Evolutionary conservation across 1,139 yeast species (phyloP).

Genomic region (Yamadazyma oceani): DNA sequence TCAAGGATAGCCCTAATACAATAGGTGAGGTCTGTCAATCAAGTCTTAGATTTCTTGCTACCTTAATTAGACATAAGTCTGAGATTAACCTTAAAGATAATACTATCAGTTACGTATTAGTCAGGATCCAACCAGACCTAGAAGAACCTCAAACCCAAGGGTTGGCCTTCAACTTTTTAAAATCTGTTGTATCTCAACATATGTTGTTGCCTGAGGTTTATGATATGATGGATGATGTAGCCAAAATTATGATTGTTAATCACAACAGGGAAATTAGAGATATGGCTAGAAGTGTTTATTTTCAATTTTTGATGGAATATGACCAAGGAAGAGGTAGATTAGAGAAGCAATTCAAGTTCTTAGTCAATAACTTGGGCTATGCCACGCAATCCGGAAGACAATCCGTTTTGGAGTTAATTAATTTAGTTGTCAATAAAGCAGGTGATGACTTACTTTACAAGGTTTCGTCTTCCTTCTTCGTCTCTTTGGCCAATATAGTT

Average conservation of each 20-base stretch:
- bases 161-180: slow-evolving; percentile 79
- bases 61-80: slow-evolving; percentile 68
- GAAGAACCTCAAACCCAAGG: slow-evolving; percentile 92
- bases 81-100: slow-evolving; percentile 67
- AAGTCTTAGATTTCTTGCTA: slow-evolving; percentile 70
- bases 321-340: slow-evolving; percentile 90
- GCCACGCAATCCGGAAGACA: slow-evolving; percentile 87
- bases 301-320: slow-evolving; percentile 87
- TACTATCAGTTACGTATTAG: slow-evolving; percentile 73
- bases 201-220: slow-evolving; percentile 84
- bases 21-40: slow-evolving; percentile 82
- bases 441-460: slow-evolving; percentile 61
- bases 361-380: slow-evolving; percentile 81
- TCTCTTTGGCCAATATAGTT: slow-evolving; percentile 74
- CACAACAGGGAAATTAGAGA: slow-evolving; percentile 83
- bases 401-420: slow-evolving; percentile 86
- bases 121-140: slow-evolving; percentile 81
- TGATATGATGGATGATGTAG: slow-evolving; percentile 80
- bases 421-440: slow-evolving; percentile 66
- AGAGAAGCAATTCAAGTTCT: slow-evolving; percentile 77
- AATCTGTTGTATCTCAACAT: slow-evolving; percentile 71
- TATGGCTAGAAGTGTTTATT: slow-evolving; percentile 80
- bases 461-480: slow-evolving; percentile 74
- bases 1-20: slow-evolving; percentile 77
- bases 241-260: slow-evolving; percentile 87